Base-by-base conservation (phyloP, 345 rosid species). In the Mangifera indica region DNA sequence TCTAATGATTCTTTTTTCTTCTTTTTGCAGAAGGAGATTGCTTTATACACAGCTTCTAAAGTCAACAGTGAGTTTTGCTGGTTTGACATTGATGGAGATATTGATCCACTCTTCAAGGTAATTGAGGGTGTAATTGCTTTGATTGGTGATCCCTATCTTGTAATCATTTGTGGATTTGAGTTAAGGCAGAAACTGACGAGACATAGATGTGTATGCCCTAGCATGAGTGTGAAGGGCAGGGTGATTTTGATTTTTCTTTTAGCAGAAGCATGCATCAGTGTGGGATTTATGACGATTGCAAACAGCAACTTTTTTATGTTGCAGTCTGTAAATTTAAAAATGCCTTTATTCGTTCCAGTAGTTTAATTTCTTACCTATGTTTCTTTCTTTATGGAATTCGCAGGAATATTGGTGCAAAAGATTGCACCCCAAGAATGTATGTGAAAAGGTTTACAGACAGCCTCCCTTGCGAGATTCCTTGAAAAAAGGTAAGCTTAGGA, bases 401-500 rank as follows among this genome's bases (percentile, higher is more conserved):
- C 87, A 94, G 99, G 97, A 92, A 80, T 92, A 88, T 78, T 94
- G 99, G 99, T 94, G 99, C 88, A 94, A 92, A 84, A 87, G 96
- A 81, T 75, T 83, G 84, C 99, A 94, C 72, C 99, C 99, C 17
- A 92, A 94, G 83, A 78, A 86, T 74, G 99, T 94, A 8, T 92
- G 99, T 49, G 99, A 92, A 78, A 92, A 92, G 84, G 98, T 94
- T 72, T 94, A 82, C 79, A 84, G 98, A 77, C 98, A 94, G 79
- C 95, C 98, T 82, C 86, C 93, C 32, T 61, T 94, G 74, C 91
- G 90, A 32, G 97, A 91, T 68, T 92, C 97, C 71, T 79, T 89
- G 69, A 92, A 86, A 78, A 92, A 84, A 82, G 88, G 93, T 66
- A 94, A 87, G 85, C 92, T 89, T 75, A 89, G 83, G 82, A 94